These are phyloP conservation scores for Dissophora globulifera DNA, from an alignment of 192 early-diverging fungal species.

Conservation along the genomic window DNA sequence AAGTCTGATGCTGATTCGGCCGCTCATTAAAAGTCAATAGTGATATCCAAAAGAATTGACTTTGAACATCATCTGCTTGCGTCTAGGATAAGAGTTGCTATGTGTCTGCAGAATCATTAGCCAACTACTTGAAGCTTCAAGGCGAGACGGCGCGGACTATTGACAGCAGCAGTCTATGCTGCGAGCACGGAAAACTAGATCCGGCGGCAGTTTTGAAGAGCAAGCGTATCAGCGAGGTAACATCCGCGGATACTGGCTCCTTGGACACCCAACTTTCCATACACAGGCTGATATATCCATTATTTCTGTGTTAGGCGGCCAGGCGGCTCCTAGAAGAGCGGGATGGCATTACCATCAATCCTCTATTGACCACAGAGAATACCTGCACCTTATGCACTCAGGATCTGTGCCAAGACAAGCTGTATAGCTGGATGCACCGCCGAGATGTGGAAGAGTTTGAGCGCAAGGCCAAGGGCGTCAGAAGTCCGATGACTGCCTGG, in stretches of 20 bases:
- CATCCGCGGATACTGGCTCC: no score
- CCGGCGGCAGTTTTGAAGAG: constrained; percentile 17
- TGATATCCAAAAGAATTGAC: no score
- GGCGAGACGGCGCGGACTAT: background rate
- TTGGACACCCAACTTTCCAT: no score
- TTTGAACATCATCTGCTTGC: no score
- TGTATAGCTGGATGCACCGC: constrained; percentile 29
- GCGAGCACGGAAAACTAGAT: constrained; percentile 39
- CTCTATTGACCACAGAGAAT: constrained; percentile 21
- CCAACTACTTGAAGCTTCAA: constrained; percentile 6
- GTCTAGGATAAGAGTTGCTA: constrained; percentile 21
- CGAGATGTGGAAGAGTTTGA: constrained; percentile 35
- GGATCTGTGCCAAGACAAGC: constrained; percentile 35
- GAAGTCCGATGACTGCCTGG: constrained; percentile 14
- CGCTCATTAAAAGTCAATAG: no score
- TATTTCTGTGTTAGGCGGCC: constrained; percentile 3
- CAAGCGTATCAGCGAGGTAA: constrained; percentile 43
- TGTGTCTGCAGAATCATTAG: constrained; percentile 3
- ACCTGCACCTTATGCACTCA: constrained; percentile 19
- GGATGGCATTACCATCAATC: constrained; percentile 1
- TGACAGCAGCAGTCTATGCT: constrained; percentile 22
- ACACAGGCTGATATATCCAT: no score
- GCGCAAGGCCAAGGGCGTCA: background rate
- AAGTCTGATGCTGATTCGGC: no score
- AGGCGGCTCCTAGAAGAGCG: constrained; percentile 5